phyloP scores from a whole-genome alignment of 176 grass and related monocot genomes.

The Chrysopogon serrulatus region DNA sequence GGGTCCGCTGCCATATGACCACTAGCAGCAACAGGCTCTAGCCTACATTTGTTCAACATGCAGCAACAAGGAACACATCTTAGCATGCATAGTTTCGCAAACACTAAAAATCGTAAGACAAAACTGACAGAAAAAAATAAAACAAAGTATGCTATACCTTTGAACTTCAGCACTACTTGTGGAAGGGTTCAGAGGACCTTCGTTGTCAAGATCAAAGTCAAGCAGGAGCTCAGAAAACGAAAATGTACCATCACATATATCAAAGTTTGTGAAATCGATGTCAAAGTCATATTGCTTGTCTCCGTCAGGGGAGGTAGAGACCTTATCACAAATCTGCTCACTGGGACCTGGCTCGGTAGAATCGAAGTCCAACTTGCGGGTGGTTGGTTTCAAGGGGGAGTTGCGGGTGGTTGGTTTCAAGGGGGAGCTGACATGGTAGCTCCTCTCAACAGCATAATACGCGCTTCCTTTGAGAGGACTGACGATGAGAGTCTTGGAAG shows the following conservation, averaged over 20 bases:
- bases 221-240: conserved; percentile 80
- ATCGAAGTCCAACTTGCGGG: conserved; percentile 80
- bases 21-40: conserved; percentile 25
- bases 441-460: conserved; percentile 82
- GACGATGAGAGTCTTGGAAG: conserved; percentile 72
- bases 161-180: conserved; percentile 36
- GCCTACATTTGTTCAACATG: conserved; percentile 34
- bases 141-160: conserved; percentile 38
- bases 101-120: not conserved
- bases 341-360: conserved; percentile 21
- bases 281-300: conserved; percentile 50
- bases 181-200: conserved; percentile 35
- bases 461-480: conserved; percentile 74
- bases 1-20: not conserved
- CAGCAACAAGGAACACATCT: too few relatives aligned
- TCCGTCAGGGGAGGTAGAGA: conserved; percentile 39
- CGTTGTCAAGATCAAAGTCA: conserved; percentile 79
- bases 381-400: conserved; percentile 65
- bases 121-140: not conserved
- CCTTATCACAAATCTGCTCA: conserved; percentile 21
- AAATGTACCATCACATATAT: conserved; percentile 65
- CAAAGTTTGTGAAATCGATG: conserved; percentile 71
- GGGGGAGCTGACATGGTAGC: conserved; percentile 80
- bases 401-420: conserved; percentile 46
- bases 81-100: conserved; percentile 33